Base-by-base conservation (phyloP, 768 basidiomycete genomes). In the Ramaria sp. region DNA sequence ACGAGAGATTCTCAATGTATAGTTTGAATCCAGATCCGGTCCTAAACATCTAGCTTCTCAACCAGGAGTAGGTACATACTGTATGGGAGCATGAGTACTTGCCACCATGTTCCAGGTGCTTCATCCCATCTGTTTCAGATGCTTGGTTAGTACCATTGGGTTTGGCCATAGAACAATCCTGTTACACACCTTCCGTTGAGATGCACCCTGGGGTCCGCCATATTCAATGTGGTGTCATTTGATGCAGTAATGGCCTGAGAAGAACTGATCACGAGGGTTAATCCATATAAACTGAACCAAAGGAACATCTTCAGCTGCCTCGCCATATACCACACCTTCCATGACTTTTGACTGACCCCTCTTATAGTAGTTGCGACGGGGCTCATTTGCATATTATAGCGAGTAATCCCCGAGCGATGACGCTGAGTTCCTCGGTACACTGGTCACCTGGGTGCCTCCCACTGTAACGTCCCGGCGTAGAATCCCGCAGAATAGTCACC, bases 101-200 rank as follows among this genome's bases (percentile, higher is more conserved):
- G 79, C 81, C 80, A 81, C 78, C 79, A 82, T 6, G 78, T 79
- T 46, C 78, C 78, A 5, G 73, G 75, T 15, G 74, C 71, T 0
- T 63, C 49, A 60, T 81, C 79, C 80, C 79, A 80, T 20, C 79
- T 54, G 34, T 41, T 22, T 20, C 24, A 27, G 19, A 54, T n/a
- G 12, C 7, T 27, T 27, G 5, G 27, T 27, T 27, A 30, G 19
- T 33, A 33, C 17, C 5, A n/a, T n/a, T n/a, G n/a, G n/a, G n/a
- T n/a, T 17, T 39, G 38, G 3, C 33, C 4, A 34, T 41, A n/a
- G 27, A 27, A 27, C 39, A 13, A 41, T 3, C 11, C 27, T 1
- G 22, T 7, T 20, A 41, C 53, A 41, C 17, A 39, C 53, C 53
- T 54, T 54, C 53, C 53, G 27, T 54, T 54, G 20, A 54, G 19